Evolutionary conservation across 495 filamentous ascomycete genomes (phyloP).

Genomic region (Immersiella caudata): DNA sequence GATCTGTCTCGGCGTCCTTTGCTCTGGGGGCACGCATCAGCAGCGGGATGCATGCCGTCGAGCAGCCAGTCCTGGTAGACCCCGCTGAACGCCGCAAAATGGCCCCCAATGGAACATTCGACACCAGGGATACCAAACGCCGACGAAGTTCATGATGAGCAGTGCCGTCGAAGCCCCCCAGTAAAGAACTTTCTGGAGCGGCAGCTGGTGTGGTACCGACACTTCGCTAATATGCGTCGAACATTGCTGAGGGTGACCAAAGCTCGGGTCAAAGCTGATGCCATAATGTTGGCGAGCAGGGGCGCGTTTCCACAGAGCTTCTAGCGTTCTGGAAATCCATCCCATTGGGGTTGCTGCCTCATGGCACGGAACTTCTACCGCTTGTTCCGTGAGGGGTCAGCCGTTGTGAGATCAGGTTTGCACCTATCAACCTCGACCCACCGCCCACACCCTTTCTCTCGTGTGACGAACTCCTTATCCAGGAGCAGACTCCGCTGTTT

Average conservation of each 20-base stretch:
- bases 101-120: slow-evolving; percentile 14
- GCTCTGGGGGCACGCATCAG: neutral
- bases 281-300: slow-evolving; percentile 23
- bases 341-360: slow-evolving; percentile 1
- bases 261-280: slow-evolving; percentile 18
- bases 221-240: slow-evolving; percentile 18
- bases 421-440: neutral
- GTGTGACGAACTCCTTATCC: neutral
- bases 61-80: neutral
- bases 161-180: slow-evolving; percentile 19
- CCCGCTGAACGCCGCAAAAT: slow-evolving; percentile 5
- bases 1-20: neutral
- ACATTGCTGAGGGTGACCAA: slow-evolving; percentile 5
- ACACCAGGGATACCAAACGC: neutral
- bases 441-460: slow-evolving; percentile 3
- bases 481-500: neutral
- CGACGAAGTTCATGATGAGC: neutral
- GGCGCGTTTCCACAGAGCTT: slow-evolving; percentile 25
- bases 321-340: slow-evolving; percentile 18
- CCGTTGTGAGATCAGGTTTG: neutral
- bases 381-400: slow-evolving; percentile 14
- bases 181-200: slow-evolving; percentile 28
- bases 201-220: slow-evolving; percentile 27
- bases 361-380: slow-evolving; percentile 19
- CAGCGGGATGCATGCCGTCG: neutral